Evolutionary conservation across 2,329 filamentous ascomycete species (phyloP).

Genomic region (Dissoconium aciculare): DNA sequence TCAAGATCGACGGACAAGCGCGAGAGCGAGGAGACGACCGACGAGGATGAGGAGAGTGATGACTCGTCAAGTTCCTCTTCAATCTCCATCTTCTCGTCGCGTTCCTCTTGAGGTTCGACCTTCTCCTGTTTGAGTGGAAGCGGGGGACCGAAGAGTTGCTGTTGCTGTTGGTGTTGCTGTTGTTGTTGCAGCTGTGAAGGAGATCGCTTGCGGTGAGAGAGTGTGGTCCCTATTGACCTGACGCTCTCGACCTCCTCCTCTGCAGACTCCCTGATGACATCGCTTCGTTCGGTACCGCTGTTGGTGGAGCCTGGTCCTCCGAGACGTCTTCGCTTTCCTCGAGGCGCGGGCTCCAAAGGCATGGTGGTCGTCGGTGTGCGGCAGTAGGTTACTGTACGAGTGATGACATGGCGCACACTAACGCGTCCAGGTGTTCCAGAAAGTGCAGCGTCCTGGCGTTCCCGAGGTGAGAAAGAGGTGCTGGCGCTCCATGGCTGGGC

Average conservation of each 20-base stretch:
- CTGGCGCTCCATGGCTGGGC: slow-evolving; percentile 24
- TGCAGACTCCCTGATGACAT: slow-evolving; percentile 2
- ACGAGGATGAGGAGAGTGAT: too few species aligned
- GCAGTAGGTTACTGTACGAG: slow-evolving; percentile 85
- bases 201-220: too few species aligned
- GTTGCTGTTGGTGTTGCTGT: too few species aligned
- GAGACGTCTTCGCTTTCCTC: slow-evolving; percentile 78
- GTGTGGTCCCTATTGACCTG: not conserved
- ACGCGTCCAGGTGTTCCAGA: slow-evolving; percentile 32
- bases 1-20: too few species aligned
- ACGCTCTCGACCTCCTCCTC: slow-evolving; percentile 2
- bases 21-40: too few species aligned
- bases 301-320: too few species aligned
- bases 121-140: slow-evolving; percentile 1
- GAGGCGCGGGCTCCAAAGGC: slow-evolving; percentile 82
- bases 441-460: slow-evolving; percentile 36
- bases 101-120: not conserved
- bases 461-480: slow-evolving; percentile 48
- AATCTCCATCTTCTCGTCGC: too few species aligned
- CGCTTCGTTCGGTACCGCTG: too few species aligned
- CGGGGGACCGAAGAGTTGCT: too few species aligned
- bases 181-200: not conserved
- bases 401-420: slow-evolving; percentile 76
- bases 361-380: too few species aligned
- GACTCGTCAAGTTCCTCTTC: too few species aligned